These are phyloP conservation scores for Aquilaria malaccensis DNA, from an alignment of 345 rosid genomes.

Conservation along the genomic window DNA sequence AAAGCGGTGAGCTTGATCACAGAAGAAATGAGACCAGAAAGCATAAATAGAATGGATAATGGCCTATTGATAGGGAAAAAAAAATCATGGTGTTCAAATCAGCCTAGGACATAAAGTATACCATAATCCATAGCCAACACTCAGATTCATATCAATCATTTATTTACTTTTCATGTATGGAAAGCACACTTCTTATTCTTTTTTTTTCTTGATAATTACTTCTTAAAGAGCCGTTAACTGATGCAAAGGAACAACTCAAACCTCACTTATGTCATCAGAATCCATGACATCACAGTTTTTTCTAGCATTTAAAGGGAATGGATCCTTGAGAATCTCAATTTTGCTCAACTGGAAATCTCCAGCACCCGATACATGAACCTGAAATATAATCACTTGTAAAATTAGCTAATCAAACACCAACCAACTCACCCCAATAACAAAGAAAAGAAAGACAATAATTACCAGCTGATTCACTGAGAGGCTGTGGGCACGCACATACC, in stretches of 20 bases:
- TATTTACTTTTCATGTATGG: too few relatives aligned
- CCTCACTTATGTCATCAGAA: conserved; percentile 40
- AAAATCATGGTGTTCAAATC: not conserved
- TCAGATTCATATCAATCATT: too few relatives aligned
- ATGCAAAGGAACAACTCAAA: conserved; percentile 24
- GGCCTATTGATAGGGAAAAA: not conserved
- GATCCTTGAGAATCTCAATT: conserved; percentile 78
- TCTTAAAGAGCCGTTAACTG: not conserved
- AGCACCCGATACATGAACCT: conserved; percentile 87
- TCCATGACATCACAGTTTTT: conserved; percentile 68
- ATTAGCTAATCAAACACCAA: conserved; percentile 10
- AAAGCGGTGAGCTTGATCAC: not conserved
- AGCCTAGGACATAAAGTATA: not conserved
- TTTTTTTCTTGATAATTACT: not conserved
- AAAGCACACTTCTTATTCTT: not conserved
- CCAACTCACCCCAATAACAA: conserved; percentile 12
- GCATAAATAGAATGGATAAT: too few relatives aligned
- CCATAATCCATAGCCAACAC: not conserved
- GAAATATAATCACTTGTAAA: conserved; percentile 6
- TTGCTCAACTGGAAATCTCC: conserved; percentile 85
- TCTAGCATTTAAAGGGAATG: conserved; percentile 55
- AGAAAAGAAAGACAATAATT: conserved; percentile 15
- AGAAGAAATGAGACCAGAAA: not conserved
- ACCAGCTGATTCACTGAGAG: conserved; percentile 92
- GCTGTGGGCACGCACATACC: conserved; percentile 60